Conservation (phyloP, 257 asterid species). For the Coffea canephora region DNA sequence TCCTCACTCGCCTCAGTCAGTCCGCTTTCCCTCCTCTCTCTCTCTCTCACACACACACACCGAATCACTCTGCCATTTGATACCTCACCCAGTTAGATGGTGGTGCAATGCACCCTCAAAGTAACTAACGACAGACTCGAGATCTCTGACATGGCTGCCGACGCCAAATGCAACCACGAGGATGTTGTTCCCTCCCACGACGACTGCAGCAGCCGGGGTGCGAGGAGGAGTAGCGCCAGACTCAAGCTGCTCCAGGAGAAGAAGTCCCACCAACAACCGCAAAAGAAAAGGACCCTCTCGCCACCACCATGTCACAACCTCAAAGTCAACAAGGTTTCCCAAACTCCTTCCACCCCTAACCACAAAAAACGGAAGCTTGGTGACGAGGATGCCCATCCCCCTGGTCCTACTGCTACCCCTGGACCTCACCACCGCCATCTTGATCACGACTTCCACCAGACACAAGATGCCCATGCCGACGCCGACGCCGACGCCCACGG, state of each 20-base stretch:
- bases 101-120: constrained; percentile 17
- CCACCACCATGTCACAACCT: not conserved
- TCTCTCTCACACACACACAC: too few relatives aligned
- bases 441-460: not conserved
- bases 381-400: not conserved
- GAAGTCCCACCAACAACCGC: not conserved
- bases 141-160: constrained; percentile 5
- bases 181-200: not conserved
- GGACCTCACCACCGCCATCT: not conserved
- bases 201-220: not conserved
- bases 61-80: not conserved
- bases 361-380: constrained; percentile 8
- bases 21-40: not conserved
- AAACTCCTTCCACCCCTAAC: not conserved
- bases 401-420: not conserved
- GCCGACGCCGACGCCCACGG: not conserved
- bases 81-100: constrained; percentile 8
- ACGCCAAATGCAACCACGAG: not conserved
- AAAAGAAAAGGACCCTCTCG: not conserved
- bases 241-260: constrained; percentile 15
- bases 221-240: constrained; percentile 26
- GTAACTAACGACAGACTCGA: constrained; percentile 12
- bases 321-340: not conserved
- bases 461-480: not conserved
- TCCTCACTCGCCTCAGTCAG: not conserved